Conservation (phyloP, 768 basidiomycete species). For the Collybiopsis luxurians region DNA sequence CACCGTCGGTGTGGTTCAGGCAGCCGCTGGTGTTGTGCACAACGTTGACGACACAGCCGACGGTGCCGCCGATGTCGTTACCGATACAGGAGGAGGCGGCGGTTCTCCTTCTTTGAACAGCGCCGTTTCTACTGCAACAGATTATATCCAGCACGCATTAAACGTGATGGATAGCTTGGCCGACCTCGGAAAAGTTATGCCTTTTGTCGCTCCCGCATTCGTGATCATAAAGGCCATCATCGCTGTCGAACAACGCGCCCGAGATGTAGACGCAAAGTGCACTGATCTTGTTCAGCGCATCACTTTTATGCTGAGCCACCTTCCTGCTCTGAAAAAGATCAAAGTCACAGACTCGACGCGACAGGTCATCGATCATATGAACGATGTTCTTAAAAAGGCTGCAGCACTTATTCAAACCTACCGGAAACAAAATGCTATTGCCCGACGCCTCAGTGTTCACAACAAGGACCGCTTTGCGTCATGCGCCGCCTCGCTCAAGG, state of each 20-base stretch:
- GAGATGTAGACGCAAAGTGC: conserved; percentile 39
- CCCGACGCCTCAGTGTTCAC: conserved; percentile 32
- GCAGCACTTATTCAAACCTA: conserved; percentile 37
- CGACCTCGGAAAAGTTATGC: conserved; percentile 33
- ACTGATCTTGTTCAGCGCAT: conserved; percentile 38
- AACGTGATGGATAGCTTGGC: conserved; percentile 29
- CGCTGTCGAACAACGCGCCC: conserved; percentile 32
- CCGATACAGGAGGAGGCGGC: no score
- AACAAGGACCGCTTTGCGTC: conserved; percentile 35
- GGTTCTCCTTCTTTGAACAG: not conserved
- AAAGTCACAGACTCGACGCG: conserved; percentile 29
- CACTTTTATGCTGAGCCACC: conserved; percentile 40
- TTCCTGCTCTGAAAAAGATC: conserved; percentile 30
- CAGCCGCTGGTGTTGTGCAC: not conserved
- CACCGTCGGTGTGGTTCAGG: not conserved
- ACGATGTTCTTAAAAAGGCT: conserved; percentile 32
- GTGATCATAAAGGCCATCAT: conserved; percentile 38
- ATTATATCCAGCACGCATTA: conserved; percentile 24
- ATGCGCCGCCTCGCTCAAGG: conserved; percentile 29
- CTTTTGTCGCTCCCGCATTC: conserved; percentile 37
- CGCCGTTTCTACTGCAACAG: not conserved
- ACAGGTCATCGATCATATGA: conserved; percentile 36
- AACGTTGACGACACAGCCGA: not conserved
- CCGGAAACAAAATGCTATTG: conserved; percentile 32
- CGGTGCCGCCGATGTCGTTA: no score